phyloP scores from a whole-genome alignment of 805 yeast genomes.

The Sugiyamaella mastotermitis region DNA sequence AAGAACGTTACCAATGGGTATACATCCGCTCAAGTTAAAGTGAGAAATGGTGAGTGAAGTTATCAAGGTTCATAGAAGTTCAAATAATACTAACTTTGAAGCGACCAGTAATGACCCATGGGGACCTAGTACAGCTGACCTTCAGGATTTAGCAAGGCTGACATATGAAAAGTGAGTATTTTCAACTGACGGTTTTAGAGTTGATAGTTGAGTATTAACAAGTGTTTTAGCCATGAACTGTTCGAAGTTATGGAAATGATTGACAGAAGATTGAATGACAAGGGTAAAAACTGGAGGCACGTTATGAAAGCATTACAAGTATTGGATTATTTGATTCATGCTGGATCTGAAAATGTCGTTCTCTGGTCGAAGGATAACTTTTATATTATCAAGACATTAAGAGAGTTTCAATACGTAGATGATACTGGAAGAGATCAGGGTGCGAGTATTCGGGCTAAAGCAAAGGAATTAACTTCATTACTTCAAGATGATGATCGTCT shows the following conservation, averaged over 20 bases:
- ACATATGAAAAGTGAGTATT: conserved; percentile 67
- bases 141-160: conserved; percentile 76
- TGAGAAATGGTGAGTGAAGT: conserved; percentile 63
- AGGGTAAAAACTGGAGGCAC: conserved; percentile 97
- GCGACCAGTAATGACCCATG: conserved; percentile 83
- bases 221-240: conserved; percentile 70
- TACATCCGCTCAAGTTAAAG: conserved; percentile 76
- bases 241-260: conserved; percentile 91
- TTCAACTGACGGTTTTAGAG: conserved; percentile 26
- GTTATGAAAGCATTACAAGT: conserved; percentile 86
- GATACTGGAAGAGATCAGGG: conserved; percentile 82
- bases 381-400: conserved; percentile 79
- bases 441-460: conserved; percentile 78
- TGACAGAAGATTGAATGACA: conserved; percentile 86
- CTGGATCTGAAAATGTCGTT: conserved; percentile 84
- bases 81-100: too few species aligned
- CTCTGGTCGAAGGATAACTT: conserved; percentile 87
- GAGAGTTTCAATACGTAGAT: conserved; percentile 83
- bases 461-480: conserved; percentile 78
- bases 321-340: conserved; percentile 79
- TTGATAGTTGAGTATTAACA: too few species aligned
- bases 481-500: conserved; percentile 78
- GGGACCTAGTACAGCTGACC: conserved; percentile 74
- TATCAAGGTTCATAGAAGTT: conserved; percentile 6
- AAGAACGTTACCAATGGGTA: conserved; percentile 90